Evolutionary conservation across 805 yeast genomes (phyloP), one percentile per base, ranked within the genome.

Genomic region (Candida nitratophila): DNA sequence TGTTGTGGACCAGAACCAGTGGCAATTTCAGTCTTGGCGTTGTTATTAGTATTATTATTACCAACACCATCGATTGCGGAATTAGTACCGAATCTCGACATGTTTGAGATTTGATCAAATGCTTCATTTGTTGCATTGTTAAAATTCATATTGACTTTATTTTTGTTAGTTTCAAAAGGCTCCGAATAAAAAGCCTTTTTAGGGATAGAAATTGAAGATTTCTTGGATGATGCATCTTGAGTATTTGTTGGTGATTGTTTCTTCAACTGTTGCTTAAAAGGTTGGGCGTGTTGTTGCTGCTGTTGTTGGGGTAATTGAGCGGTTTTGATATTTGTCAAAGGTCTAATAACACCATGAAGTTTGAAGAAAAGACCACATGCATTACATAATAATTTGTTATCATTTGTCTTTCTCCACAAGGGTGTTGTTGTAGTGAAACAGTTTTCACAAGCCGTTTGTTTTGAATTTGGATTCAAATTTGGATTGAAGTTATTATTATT

Each of bases 361-460:
- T 90, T 90, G 52, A 87, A 71, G 55, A 89, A 88, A 45, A 88
- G 69, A 0, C 96, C 96, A 69, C 96, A 88, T 2, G 97, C 97
- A 65, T 90, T 90, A 61, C 97, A 90, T 36, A 90, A 73, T 32
- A 89, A 86, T 53, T 81, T 77, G 26, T 90, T 91, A 21, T 86
- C 80, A 52, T 87, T 95, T 10, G 68, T 63, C 50, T 96, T 75
- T 57, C 97, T 76, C 97, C 97, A 90, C 16, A 90, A 70, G 1
- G 97, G 97, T 2, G 97, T 90, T 4, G 95, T 88, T 35, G 89
- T 82, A 1, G 97, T 90, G 54, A 81, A 76, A 65, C 97, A 90
- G 63, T 90, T 90, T 54, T 83, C 86, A 61, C 97, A 90, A 26
- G 79, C 70, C 1, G 90, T 50, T 37, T 53, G 52, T 32, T 49